Evolutionary conservation across 2,329 filamentous ascomycete genomes (phyloP).

Genomic region (Magnaporthiopsis poae): DNA sequence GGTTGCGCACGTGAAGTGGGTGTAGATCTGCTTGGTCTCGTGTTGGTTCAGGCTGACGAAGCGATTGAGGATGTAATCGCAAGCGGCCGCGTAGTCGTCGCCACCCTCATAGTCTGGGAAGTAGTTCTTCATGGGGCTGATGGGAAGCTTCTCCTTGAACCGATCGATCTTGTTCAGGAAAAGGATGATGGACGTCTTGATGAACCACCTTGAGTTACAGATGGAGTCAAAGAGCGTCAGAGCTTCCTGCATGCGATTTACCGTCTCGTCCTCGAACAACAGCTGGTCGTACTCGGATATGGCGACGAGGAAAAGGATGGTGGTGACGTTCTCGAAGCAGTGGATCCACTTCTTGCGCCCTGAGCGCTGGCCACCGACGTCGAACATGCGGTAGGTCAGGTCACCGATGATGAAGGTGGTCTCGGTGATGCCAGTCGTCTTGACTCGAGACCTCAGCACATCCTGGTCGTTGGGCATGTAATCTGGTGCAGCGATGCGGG

Average conservation of each 20-base stretch:
- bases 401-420: constrained; percentile 93
- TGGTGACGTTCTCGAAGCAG: constrained; percentile 96
- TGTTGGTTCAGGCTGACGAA: constrained; percentile 95
- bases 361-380: constrained; percentile 88
- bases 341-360: constrained; percentile 99
- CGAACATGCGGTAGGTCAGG: constrained; percentile 93
- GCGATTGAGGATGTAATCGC: constrained; percentile 97
- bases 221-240: constrained; percentile 80
- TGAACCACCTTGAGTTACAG: constrained; percentile 83
- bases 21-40: constrained; percentile 99
- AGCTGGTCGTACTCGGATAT: constrained; percentile 96
- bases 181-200: constrained; percentile 78
- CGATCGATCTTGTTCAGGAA: constrained; percentile 87
- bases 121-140: constrained; percentile 79
- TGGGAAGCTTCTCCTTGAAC: constrained; percentile 75
- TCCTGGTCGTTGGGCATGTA: constrained; percentile 95
- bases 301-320: constrained; percentile 90
- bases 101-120: constrained; percentile 90
- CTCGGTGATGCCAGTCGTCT: constrained; percentile 95
- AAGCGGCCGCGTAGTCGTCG: constrained; percentile 88
- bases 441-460: constrained; percentile 88
- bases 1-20: constrained; percentile 96
- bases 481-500: constrained; percentile 79
- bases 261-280: constrained; percentile 89
- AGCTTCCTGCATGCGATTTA: constrained; percentile 89